These are phyloP conservation scores for Fusarium sp. DNA, from an alignment of 2,329 filamentous ascomycete genomes.

Conservation along the genomic window DNA sequence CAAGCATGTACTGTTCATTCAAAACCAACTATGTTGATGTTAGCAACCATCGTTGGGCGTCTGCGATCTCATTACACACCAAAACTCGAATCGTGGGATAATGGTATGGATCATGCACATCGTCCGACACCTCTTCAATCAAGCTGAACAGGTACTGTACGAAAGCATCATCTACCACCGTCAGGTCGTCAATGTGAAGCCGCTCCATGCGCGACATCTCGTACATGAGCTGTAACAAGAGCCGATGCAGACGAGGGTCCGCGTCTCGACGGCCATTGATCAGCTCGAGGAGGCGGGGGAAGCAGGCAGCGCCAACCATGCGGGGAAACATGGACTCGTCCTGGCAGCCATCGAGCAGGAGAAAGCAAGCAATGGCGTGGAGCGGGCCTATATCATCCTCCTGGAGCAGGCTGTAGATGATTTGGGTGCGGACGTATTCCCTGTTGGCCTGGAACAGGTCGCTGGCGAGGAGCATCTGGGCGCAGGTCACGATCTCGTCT, in stretches of 20 bases:
- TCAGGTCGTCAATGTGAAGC: constrained; percentile 81
- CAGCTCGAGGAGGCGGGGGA: constrained; percentile 86
- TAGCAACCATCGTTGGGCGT: constrained; percentile 18
- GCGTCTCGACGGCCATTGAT: constrained; percentile 77
- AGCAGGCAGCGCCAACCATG: constrained; percentile 90
- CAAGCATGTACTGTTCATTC: constrained; percentile 98
- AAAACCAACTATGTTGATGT: constrained; percentile 79
- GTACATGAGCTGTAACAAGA: constrained; percentile 91
- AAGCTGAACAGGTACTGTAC: constrained; percentile 87
- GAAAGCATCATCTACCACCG: constrained; percentile 85
- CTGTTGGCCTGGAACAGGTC: constrained; percentile 80
- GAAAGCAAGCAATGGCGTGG: constrained; percentile 85
- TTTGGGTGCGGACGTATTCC: constrained; percentile 92
- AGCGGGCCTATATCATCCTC: constrained; percentile 89
- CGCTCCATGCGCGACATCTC: constrained; percentile 96
- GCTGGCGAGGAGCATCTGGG: constrained; percentile 83
- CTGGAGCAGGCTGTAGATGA: constrained; percentile 91
- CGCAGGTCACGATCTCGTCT: constrained; percentile 85
- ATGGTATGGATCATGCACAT: constrained; percentile 93
- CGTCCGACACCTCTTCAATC: constrained; percentile 89
- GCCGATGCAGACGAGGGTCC: constrained; percentile 81
- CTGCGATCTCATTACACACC: constrained; percentile 67
- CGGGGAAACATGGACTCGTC: constrained; percentile 85
- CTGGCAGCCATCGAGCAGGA: constrained; percentile 87
- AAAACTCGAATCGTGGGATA: constrained; percentile 95